A percentile compares a stretch with the other conserved stretches of the same genome.
These are phyloP conservation scores for Vitis hybrid DNA, from an alignment of 177 flowering plant genomes.

Conservation along the genomic window DNA sequence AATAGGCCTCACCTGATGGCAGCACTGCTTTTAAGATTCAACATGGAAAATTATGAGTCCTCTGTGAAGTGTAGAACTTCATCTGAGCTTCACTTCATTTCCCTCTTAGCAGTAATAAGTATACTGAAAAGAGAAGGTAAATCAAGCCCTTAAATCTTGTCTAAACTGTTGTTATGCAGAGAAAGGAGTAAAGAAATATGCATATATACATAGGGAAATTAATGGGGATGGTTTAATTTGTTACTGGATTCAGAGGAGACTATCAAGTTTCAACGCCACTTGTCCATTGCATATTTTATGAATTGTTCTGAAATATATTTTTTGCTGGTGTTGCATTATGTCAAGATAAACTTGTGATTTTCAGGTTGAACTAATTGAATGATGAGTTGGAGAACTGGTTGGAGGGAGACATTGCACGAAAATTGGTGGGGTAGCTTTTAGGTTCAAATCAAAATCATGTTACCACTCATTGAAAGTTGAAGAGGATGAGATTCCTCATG, in stretches of 20 bases:
- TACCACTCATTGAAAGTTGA: constrained; percentile 6
- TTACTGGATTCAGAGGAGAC: background rate
- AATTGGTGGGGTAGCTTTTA: constrained; percentile 1
- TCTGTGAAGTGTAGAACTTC: no score
- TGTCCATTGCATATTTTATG: background rate
- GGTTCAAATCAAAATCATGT: constrained; percentile 6
- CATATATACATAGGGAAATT: background rate
- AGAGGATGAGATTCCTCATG: constrained; percentile 8
- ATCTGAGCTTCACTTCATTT: no score
- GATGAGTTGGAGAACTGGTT: constrained; percentile 1
- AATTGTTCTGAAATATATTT: no score
- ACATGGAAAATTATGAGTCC: no score
- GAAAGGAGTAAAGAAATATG: no score
- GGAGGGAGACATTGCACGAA: constrained; percentile 7
- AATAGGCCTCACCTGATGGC: no score
- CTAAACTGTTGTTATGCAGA: no score
- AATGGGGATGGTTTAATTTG: background rate
- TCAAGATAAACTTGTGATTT: background rate
- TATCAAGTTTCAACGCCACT: background rate
- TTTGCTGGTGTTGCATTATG: background rate
- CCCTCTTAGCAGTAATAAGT: no score
- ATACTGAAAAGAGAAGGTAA: no score
- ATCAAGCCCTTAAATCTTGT: no score
- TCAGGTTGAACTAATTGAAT: background rate
- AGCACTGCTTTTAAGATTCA: no score